Conservation (phyloP, 352 stramenopile species). For the Phytophthora constricta region DNA sequence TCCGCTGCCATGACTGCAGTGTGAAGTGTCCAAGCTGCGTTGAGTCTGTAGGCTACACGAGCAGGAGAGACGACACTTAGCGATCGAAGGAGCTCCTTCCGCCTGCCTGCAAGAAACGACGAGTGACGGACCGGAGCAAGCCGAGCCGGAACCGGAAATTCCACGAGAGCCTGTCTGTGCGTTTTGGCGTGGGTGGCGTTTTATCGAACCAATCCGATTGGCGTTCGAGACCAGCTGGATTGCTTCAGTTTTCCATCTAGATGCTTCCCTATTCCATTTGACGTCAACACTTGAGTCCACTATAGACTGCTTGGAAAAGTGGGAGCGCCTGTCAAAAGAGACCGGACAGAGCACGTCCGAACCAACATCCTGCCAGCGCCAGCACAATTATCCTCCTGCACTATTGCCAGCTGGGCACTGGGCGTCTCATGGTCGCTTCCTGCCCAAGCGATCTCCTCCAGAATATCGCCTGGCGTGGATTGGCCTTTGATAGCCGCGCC, state of each 20-base stretch:
- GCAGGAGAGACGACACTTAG: no score
- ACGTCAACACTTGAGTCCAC: neutral
- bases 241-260: slow-evolving; percentile 33
- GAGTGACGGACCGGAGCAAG: neutral
- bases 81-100: neutral
- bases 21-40: neutral
- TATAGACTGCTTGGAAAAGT: slow-evolving; percentile 6
- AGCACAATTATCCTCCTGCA: no score
- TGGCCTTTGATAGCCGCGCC: no score
- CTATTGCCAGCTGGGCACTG: neutral
- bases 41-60: no score
- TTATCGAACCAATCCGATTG: slow-evolving; percentile 2
- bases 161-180: slow-evolving; percentile 2
- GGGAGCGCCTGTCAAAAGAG: slow-evolving; percentile 5
- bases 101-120: neutral
- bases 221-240: slow-evolving; percentile 14
- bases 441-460: neutral
- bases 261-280: neutral
- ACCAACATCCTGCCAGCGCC: no score
- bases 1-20: neutral
- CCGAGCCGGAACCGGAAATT: slow-evolving; percentile 16
- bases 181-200: neutral
- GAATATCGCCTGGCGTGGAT: no score
- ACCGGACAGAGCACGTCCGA: no score
- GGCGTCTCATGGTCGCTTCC: neutral